phyloP scores from a whole-genome alignment of 192 early-diverging fungal species.

The Linderina pennispora region DNA sequence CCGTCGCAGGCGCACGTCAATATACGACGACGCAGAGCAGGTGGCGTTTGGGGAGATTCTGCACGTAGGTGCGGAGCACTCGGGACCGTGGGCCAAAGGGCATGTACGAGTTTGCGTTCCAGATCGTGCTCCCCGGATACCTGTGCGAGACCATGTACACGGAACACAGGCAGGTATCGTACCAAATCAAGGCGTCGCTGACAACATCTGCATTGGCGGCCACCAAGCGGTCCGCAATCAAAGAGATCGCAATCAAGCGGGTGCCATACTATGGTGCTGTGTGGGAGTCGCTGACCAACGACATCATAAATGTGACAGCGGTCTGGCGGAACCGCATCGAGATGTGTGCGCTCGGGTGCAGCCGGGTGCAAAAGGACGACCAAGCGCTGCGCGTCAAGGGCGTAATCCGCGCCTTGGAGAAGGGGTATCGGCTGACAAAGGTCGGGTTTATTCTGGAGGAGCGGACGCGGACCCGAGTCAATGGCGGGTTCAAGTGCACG shows the following conservation, averaged over 20 bases:
- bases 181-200: slow-evolving; percentile 30
- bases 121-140: slow-evolving; percentile 29
- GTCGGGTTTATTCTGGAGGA: slow-evolving; percentile 41
- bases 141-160: slow-evolving; percentile 46
- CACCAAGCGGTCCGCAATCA: slow-evolving; percentile 16
- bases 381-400: slow-evolving; percentile 28
- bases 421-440: slow-evolving; percentile 35
- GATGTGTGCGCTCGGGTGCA: slow-evolving; percentile 43
- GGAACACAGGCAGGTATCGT: slow-evolving; percentile 33
- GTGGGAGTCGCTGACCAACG: slow-evolving; percentile 41
- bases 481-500: slow-evolving; percentile 13
- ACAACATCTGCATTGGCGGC: slow-evolving; percentile 6
- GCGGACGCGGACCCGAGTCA: slow-evolving; percentile 32
- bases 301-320: slow-evolving; percentile 34
- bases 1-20: slow-evolving; percentile 3
- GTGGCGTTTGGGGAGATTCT: slow-evolving; percentile 4
- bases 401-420: slow-evolving; percentile 38
- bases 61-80: slow-evolving; percentile 2
- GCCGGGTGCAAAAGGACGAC: slow-evolving; percentile 39
- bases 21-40: neutral
- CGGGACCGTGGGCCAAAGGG: slow-evolving; percentile 16
- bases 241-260: slow-evolving; percentile 37
- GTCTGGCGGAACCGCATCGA: slow-evolving; percentile 41
- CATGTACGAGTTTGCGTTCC: slow-evolving; percentile 41
- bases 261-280: slow-evolving; percentile 32